Evolutionary conservation across 805 yeast species (phyloP).

Genomic region (Candida boidinii): DNA sequence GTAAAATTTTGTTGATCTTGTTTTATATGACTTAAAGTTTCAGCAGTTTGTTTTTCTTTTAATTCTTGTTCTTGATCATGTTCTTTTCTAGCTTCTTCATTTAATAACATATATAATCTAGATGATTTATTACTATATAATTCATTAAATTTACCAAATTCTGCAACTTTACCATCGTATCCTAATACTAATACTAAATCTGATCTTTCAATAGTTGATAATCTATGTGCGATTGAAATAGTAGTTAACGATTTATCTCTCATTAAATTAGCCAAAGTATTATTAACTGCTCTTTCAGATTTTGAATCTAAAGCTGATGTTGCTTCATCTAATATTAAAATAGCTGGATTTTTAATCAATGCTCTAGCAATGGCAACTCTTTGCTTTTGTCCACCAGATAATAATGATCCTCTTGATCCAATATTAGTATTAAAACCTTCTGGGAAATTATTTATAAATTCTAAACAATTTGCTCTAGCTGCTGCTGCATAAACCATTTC

Average conservation of each 20-base stretch:
- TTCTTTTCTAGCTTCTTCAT: conserved; percentile 16
- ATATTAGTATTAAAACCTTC: conserved; percentile 74
- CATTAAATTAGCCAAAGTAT: conserved; percentile 53
- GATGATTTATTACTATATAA: conserved; percentile 35
- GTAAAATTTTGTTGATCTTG: no score
- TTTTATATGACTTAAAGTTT: no score
- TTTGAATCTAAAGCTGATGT: conserved; percentile 90
- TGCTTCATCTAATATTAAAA: conserved; percentile 68
- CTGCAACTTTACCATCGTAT: conserved; percentile 66
- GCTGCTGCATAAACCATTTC: conserved; percentile 59
- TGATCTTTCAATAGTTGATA: conserved; percentile 79
- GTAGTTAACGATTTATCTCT: conserved; percentile 57
- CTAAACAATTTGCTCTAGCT: conserved; percentile 62
- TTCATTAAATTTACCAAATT: conserved; percentile 60
- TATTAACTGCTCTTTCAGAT: conserved; percentile 78
- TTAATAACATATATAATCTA: conserved; percentile 22
- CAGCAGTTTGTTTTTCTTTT: conserved; percentile 5
- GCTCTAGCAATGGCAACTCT: conserved; percentile 72
- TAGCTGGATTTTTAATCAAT: conserved; percentile 54
- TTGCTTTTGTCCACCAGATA: conserved; percentile 75
- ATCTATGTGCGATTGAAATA: conserved; percentile 86
- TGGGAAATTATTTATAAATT: conserved; percentile 69
- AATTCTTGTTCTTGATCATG: conserved; percentile 7
- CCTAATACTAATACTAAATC: conserved; percentile 78
- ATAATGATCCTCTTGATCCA: conserved; percentile 64